A percentile compares a stretch with the other conserved stretches of the same genome.
Conservation (phyloP, 345 rosid species). For the Clarkia xantiana region DNA sequence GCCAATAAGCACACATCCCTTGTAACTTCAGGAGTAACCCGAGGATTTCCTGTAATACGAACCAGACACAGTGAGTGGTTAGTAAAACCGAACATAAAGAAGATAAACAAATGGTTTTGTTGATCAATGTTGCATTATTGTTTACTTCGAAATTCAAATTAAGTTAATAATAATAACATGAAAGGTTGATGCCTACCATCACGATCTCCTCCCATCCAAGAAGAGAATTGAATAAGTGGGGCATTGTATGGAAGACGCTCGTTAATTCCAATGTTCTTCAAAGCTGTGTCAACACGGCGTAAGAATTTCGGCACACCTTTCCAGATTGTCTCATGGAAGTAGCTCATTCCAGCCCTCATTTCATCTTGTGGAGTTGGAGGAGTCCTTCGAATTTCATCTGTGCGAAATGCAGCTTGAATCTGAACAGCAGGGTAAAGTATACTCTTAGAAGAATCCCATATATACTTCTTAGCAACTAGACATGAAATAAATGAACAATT, state of each 20-base stretch:
- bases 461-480: too few relatives aligned
- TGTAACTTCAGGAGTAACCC: slow-evolving; percentile 95
- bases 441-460: not conserved
- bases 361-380: slow-evolving; percentile 99
- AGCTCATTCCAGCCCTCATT: slow-evolving; percentile 98
- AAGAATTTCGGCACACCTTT: slow-evolving; percentile 95
- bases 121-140: not conserved
- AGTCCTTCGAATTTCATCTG: slow-evolving; percentile 89
- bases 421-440: slow-evolving; percentile 10
- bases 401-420: slow-evolving; percentile 99
- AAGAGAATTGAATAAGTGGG: slow-evolving; percentile 91
- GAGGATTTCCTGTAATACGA: slow-evolving; percentile 60
- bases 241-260: slow-evolving; percentile 96
- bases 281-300: slow-evolving; percentile 91
- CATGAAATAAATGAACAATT: too few relatives aligned
- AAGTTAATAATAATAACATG: too few relatives aligned
- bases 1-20: slow-evolving; percentile 94
- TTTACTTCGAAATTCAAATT: too few relatives aligned
- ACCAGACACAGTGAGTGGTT: not conserved
- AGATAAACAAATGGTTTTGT: not conserved
- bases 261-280: slow-evolving; percentile 82
- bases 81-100: too few relatives aligned
- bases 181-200: slow-evolving; percentile 38
- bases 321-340: slow-evolving; percentile 99
- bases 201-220: slow-evolving; percentile 99